Conservation (phyloP, 2,329 filamentous ascomycete genomes). For the Exophiala sideris region DNA sequence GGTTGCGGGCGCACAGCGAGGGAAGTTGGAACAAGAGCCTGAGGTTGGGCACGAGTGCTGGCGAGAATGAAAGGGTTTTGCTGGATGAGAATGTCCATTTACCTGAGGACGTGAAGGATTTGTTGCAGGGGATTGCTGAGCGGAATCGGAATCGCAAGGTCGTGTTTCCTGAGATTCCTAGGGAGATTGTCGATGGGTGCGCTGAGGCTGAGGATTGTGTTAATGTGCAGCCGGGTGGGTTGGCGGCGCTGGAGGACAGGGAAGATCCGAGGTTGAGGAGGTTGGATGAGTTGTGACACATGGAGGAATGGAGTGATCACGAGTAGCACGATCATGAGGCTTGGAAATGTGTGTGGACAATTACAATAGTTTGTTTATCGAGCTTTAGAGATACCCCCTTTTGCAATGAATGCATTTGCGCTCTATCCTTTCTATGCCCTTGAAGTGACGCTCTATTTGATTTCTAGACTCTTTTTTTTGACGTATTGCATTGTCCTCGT, state of each 20-base stretch:
- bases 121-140: conserved; percentile 16
- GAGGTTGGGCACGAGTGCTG: conserved; percentile 5
- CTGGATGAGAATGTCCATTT: conserved; percentile 1
- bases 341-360: not conserved
- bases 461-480: conserved; percentile 28
- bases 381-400: not conserved
- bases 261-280: conserved; percentile 16
- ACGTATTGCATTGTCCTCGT: no score
- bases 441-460: not conserved
- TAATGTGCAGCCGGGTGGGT: not conserved
- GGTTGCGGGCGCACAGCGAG: conserved; percentile 7
- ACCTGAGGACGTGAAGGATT: conserved; percentile 15
- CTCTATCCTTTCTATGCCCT: not conserved
- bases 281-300: conserved; percentile 14
- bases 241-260: not conserved
- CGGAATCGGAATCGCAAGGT: conserved; percentile 15
- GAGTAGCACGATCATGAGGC: not conserved
- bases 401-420: not conserved
- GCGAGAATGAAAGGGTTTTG: conserved; percentile 1
- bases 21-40: conserved; percentile 16
- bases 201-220: conserved; percentile 6
- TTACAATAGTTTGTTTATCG: not conserved
- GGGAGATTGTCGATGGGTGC: not conserved
- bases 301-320: not conserved
- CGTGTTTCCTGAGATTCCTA: conserved; percentile 6